Base-by-base conservation (phyloP, 2,329 filamentous ascomycete species). In the Magnaporthiopsis rhizophila region DNA sequence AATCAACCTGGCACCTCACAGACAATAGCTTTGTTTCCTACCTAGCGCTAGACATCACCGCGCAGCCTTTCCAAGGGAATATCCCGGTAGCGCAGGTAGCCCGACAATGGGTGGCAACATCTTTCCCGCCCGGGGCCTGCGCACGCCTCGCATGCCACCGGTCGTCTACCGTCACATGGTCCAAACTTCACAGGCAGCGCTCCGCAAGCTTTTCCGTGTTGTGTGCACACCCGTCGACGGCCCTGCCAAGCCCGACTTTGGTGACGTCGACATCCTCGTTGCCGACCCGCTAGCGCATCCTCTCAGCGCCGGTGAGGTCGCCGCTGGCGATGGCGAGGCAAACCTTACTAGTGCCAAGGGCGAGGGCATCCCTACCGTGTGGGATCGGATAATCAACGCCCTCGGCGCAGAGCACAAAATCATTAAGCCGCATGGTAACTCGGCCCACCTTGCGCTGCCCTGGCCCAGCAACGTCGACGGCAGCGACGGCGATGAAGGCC, bases 231-330 rank as follows among this genome's bases (percentile, higher is more conserved):
- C 89, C 0, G 83, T 88, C 34, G 89, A 92, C 68, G 88, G 84
- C 0, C 90, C 90, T 0, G 86, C 73, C 1, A 95, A 95, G 74
- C 58, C 68, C 0, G 83, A 86, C 68, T 83, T 86, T 70, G 91
- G 91, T 26, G 91, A 95, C 68, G 77, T 96, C 53, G 91, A 95
- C 74, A 79, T 93, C 65, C 74, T 92, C 1, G 81, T 91, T 1
- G 76, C 62, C 56, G 56, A 63, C 53, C 62, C 78, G 0, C 63
- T 72, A 0, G 71, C 72, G 61, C 66, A 62, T 50, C 66, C 66
- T 3, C 13, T 65, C 11, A 58, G 56, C 26, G 56, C 38, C 38
- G 38, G 15, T 18, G 38, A 45, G 38, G 38, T 45, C 38, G 38
- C 38, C 38, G 45, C 15, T 9, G 53, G 21, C 21, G 24, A 61